Base-by-base conservation (phyloP, 805 yeast species). In the Kodamaea laetipori region DNA sequence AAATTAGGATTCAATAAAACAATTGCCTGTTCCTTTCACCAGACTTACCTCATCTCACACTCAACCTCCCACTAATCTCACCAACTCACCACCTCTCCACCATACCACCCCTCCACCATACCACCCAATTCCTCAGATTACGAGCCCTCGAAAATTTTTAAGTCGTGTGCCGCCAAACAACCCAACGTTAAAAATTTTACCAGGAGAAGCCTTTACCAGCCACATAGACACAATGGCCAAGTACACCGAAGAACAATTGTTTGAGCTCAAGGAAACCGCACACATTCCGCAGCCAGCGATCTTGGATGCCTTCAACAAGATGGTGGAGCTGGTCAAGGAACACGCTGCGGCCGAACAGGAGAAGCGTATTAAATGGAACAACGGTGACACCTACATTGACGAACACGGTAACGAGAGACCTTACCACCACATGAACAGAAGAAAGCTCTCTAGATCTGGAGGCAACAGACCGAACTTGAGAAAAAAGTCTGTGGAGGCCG, bases 201-300 rank as follows among this genome's bases (percentile, higher is more conserved):
- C 33, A 35, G 35, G 41, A 23, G 37, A 30, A 37, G 33, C 40
- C 43, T 28, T 26, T 28, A 39, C 36, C 36, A 39, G 36, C 30
- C 18, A 19, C 24, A 21, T 16, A n/a, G 16, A 24, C 15, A 63
- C 46, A 56, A 80, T 79, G 77, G 71, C 67, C 46, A 77, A 75
- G 63, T 86, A 84, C 69, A 81, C 89, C 34, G 84, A 81, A 61
- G 87, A 84, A 63, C 82, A 84, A 68, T 76, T 86, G 61, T 64
- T 80, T 31, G 76, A 72, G 44, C 71, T 73, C 58, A 79, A 81
- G 55, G 76, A 76, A 35, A 71, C 71, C 41, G 87, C 83, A 12
- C 67, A 75, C 49, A 70, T 77, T 41, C 82, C 90, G 32, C 78
- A 76, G 47, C 81, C 82, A 28, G 78, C 78, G 32, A 86, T 83